Evolutionary conservation across 2,329 filamentous ascomycete genomes (phyloP).

Genomic region (Apiospora koreana): DNA sequence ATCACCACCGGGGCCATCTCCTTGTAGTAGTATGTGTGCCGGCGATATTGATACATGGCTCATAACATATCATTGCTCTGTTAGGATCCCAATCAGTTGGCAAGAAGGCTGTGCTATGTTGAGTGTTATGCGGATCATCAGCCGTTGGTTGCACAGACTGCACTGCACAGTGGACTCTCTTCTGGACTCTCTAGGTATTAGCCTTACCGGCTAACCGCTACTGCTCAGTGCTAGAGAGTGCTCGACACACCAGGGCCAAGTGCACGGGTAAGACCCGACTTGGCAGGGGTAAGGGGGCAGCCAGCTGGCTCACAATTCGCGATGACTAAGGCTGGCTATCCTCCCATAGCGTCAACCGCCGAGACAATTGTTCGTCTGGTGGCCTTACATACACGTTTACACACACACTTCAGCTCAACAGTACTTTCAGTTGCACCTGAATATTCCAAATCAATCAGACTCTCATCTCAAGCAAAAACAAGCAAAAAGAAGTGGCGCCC

Average conservation of each 20-base stretch:
- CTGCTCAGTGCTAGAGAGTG: too few species aligned
- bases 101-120: background rate
- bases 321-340: background rate
- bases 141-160: background rate
- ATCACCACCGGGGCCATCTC: background rate
- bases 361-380: background rate
- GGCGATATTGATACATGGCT: background rate
- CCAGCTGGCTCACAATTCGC: background rate
- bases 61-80: background rate
- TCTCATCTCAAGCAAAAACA: background rate
- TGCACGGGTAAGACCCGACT: background rate
- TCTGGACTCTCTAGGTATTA: too few species aligned
- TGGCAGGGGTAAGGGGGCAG: background rate
- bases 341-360: too few species aligned
- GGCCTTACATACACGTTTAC: too few species aligned
- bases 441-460: background rate
- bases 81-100: background rate
- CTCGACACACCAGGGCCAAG: too few species aligned
- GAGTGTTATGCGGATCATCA: background rate
- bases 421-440: background rate
- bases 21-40: background rate
- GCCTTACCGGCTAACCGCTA: background rate
- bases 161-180: background rate
- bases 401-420: background rate
- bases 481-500: background rate